Conservation (phyloP, 148 eudicot species). For the Chenopodium suecicum region DNA sequence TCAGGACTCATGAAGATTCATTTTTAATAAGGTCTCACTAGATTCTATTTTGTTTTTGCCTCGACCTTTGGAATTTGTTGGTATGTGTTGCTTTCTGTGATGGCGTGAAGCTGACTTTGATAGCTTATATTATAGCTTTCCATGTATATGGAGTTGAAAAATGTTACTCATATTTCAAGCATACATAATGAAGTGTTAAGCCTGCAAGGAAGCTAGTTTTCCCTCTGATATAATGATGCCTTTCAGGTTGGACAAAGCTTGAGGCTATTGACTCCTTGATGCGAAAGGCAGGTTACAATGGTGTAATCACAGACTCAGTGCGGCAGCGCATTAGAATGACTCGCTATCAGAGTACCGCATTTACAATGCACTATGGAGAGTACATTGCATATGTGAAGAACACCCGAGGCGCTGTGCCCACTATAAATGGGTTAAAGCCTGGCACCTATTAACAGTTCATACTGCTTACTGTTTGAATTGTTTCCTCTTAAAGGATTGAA, state of each 20-base stretch:
- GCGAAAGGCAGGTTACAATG: slow-evolving; percentile 76
- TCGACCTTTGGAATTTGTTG: not conserved
- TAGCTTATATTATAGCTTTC: not conserved
- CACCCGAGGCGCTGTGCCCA: slow-evolving; percentile 59
- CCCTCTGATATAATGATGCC: not conserved
- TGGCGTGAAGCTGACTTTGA: not conserved
- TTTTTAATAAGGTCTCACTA: too few species aligned
- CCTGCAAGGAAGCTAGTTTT: not conserved
- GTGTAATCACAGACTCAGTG: slow-evolving; percentile 64
- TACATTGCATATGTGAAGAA: slow-evolving; percentile 63
- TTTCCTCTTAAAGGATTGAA: slow-evolving; percentile 9
- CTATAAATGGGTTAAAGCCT: slow-evolving; percentile 56
- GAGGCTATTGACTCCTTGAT: slow-evolving; percentile 89
- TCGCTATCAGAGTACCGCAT: slow-evolving; percentile 86
- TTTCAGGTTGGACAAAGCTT: slow-evolving; percentile 75
- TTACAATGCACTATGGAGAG: slow-evolving; percentile 70
- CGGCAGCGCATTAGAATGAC: slow-evolving; percentile 64
- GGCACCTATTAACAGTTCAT: slow-evolving; percentile 23
- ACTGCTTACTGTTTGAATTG: slow-evolving; percentile 9
- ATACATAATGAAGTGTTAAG: not conserved
- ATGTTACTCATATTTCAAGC: not conserved
- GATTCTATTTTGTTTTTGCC: not conserved
- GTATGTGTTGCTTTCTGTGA: not conserved
- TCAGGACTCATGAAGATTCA: too few species aligned
- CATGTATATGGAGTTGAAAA: not conserved